These are phyloP conservation scores for Fusarium oxysporum DNA, from an alignment of 2,329 filamentous ascomycete genomes.

Conservation along the genomic window DNA sequence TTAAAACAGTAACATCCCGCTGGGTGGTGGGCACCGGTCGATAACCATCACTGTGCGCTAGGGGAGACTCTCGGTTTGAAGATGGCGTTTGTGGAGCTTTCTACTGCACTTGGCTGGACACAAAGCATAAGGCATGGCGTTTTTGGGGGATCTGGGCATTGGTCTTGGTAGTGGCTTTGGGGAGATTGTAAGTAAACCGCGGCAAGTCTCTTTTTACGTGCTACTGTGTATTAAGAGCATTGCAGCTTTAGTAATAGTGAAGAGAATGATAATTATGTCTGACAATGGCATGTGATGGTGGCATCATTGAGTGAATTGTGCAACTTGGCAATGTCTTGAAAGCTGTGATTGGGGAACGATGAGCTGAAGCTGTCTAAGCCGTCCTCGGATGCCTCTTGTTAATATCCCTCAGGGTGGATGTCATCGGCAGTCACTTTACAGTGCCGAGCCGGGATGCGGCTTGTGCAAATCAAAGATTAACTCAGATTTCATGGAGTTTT, in stretches of 20 bases:
- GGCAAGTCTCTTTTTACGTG: conserved; percentile 18
- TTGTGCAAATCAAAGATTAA: conserved; percentile 14
- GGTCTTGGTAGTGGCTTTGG: conserved; percentile 2
- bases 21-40: conserved; percentile 10
- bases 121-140: conserved; percentile 38
- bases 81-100: conserved; percentile 41
- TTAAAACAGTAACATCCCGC: conserved; percentile 7
- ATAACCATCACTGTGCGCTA: conserved; percentile 9
- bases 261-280: conserved; percentile 17
- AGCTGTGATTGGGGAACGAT: background rate
- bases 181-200: conserved; percentile 22
- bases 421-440: conserved; percentile 13
- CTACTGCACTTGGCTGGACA: conserved; percentile 30
- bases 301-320: conserved; percentile 12
- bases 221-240: background rate
- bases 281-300: conserved; percentile 10
- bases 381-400: background rate
- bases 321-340: background rate
- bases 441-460: conserved; percentile 19
- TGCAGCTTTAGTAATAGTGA: conserved; percentile 12
- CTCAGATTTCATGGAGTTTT: conserved; percentile 1
- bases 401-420: conserved; percentile 2
- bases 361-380: background rate
- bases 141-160: conserved; percentile 19
- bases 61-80: conserved; percentile 21